Conservation (phyloP, 352 stramenopile genomes). For the Pythium utonaiense region DNA sequence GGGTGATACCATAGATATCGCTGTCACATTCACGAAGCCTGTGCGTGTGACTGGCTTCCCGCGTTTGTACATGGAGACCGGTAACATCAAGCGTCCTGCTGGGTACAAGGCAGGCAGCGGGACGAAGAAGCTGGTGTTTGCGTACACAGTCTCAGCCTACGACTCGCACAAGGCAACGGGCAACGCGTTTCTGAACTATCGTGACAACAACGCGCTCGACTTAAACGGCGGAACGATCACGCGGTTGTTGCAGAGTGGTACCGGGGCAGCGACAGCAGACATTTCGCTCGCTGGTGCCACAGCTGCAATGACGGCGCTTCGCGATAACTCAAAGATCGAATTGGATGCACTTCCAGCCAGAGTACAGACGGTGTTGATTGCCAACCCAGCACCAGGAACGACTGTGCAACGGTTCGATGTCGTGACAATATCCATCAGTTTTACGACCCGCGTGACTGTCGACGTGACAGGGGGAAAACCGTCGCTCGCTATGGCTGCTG, state of each 20-base stretch:
- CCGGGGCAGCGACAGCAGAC: conserved; percentile 20
- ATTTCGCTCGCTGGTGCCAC: conserved; percentile 40
- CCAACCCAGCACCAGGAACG: conserved; percentile 25
- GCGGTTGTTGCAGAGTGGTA: conserved; percentile 30
- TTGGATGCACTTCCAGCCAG: conserved; percentile 54
- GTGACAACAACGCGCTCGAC: conserved; percentile 48
- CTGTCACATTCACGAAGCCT: conserved; percentile 76
- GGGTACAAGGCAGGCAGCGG: conserved; percentile 59
- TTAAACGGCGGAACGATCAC: conserved; percentile 68
- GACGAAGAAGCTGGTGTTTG: conserved; percentile 59
- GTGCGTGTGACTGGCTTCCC: conserved; percentile 64
- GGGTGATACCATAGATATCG: conserved; percentile 58
- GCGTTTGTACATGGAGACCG: conserved; percentile 68
- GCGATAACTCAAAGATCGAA: conserved; percentile 45
- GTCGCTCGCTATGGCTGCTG: conserved; percentile 52
- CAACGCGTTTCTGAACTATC: conserved; percentile 60
- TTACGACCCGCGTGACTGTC: conserved; percentile 53
- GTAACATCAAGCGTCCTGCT: conserved; percentile 58
- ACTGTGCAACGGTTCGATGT: conserved; percentile 42
- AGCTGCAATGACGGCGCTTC: conserved; percentile 33
- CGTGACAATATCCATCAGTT: conserved; percentile 62
- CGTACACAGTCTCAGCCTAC: conserved; percentile 67
- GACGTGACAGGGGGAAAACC: conserved; percentile 49
- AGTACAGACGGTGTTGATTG: conserved; percentile 38
- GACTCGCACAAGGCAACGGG: conserved; percentile 46